These are phyloP conservation scores for Thelonectria discophora DNA, from an alignment of 2,329 filamentous ascomycete genomes.

Conservation along the genomic window DNA sequence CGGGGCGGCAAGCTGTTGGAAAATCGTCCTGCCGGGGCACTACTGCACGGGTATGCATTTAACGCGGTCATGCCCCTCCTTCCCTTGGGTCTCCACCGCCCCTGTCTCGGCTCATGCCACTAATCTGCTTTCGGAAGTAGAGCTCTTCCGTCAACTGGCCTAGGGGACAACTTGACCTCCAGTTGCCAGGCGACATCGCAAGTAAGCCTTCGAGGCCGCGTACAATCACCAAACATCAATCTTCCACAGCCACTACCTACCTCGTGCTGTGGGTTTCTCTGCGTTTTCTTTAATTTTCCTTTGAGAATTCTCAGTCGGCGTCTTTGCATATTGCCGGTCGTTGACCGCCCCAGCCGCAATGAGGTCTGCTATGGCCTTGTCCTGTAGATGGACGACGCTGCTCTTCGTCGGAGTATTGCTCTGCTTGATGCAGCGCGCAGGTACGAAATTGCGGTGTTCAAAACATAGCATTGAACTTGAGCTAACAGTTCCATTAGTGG, in stretches of 20 bases:
- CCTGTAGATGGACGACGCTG: slow-evolving; percentile 71
- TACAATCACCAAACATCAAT: slow-evolving; percentile 22
- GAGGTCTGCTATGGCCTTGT: slow-evolving; percentile 60
- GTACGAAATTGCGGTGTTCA: slow-evolving; percentile 53
- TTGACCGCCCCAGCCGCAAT: slow-evolving; percentile 50
- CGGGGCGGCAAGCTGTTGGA: slow-evolving; percentile 16
- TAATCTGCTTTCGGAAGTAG: slow-evolving; percentile 37
- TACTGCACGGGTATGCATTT: slow-evolving; percentile 22
- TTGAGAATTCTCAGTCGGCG: slow-evolving; percentile 6
- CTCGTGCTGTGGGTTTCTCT: slow-evolving; percentile 19
- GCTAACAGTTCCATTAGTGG: slow-evolving; percentile 59
- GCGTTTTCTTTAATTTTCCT: slow-evolving; percentile 9
- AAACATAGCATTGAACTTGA: neutral
- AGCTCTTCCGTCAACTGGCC: slow-evolving; percentile 31
- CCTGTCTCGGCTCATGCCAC: slow-evolving; percentile 26
- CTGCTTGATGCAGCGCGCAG: slow-evolving; percentile 69
- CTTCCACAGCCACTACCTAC: slow-evolving; percentile 14
- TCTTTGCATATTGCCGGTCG: slow-evolving; percentile 26
- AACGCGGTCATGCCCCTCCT: slow-evolving; percentile 39
- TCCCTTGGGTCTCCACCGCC: slow-evolving; percentile 30
- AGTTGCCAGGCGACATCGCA: slow-evolving; percentile 30
- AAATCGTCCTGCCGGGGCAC: slow-evolving; percentile 31
- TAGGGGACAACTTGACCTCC: slow-evolving; percentile 44
- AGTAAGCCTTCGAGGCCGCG: slow-evolving; percentile 36
- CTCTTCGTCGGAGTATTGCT: slow-evolving; percentile 67